Conservation (phyloP, 106 monocot genomes). For the Acanthochlamys bracteata region DNA sequence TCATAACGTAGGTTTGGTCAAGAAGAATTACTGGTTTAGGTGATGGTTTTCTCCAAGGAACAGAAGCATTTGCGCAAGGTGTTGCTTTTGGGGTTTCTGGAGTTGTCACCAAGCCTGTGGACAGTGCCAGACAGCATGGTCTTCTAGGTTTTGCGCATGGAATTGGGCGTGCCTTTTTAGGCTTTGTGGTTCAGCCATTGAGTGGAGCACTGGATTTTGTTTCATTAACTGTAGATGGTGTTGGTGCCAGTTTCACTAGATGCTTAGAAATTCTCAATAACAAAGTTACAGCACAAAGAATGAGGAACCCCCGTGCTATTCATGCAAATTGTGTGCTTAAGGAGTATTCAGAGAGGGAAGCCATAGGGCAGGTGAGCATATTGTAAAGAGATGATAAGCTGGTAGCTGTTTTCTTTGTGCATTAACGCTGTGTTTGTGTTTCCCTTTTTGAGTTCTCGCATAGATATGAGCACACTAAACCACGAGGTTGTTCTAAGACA, state of each 20-base stretch:
- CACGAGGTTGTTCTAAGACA: no score
- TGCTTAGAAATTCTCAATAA: slow-evolving; percentile 82
- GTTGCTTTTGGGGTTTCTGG: slow-evolving; percentile 98
- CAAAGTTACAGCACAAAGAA: slow-evolving; percentile 48
- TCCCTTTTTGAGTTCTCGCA: no score
- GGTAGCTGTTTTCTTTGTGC: no score
- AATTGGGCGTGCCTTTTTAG: slow-evolving; percentile 77
- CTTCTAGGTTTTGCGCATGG: slow-evolving; percentile 81
- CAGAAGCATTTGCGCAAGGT: slow-evolving; percentile 96
- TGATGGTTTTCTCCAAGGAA: slow-evolving; percentile 96
- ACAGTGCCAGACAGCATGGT: slow-evolving; percentile 81
- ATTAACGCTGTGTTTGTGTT: no score
- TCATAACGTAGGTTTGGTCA: slow-evolving; percentile 60
- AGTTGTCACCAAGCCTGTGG: slow-evolving; percentile 80
- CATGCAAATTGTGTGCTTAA: slow-evolving; percentile 66
- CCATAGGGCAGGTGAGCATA: slow-evolving; percentile 75
- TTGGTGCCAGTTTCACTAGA: slow-evolving; percentile 77
- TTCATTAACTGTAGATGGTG: slow-evolving; percentile 92
- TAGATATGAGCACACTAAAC: no score
- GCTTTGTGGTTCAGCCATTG: slow-evolving; percentile 91
- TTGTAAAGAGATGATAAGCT: no score
- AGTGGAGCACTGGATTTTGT: slow-evolving; percentile 94
- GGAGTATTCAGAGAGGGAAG: slow-evolving; percentile 72
- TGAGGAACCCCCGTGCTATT: slow-evolving; percentile 87
- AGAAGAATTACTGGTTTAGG: slow-evolving; percentile 93